A percentile compares a stretch with the other conserved stretches of the same genome.
phyloP scores from a whole-genome alignment of 2,329 filamentous ascomycete species.

The Aspergillus spinulosporus region DNA sequence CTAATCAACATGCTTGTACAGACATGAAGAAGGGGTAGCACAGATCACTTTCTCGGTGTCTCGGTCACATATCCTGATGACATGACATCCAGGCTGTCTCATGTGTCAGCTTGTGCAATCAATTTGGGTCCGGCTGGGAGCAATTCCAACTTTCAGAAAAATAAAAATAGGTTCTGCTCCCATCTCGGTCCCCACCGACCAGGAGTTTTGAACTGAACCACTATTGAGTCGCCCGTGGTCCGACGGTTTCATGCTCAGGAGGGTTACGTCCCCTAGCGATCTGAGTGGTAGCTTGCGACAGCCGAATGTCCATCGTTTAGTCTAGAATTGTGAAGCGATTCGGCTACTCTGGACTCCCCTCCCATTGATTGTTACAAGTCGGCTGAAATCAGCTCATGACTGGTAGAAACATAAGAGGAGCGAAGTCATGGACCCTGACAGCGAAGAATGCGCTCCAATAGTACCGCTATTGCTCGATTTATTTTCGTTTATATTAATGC shows the following conservation, averaged over 20 bases:
- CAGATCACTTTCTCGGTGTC: not conserved
- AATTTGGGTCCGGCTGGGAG: not conserved
- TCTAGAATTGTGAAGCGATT: conserved; percentile 2
- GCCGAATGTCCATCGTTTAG: conserved; percentile 2
- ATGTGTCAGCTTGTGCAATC: not conserved
- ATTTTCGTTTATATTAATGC: conserved; percentile 11
- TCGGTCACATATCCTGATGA: not conserved
- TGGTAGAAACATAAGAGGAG: not conserved
- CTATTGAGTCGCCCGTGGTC: not conserved
- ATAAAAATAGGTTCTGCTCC: conserved; percentile 2
- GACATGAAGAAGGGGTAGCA: not conserved
- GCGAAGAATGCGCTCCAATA: no score
- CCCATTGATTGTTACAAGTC: no score
- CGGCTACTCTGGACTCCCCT: not conserved
- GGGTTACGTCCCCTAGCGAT: not conserved
- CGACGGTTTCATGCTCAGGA: conserved; percentile 10
- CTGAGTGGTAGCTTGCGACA: not conserved
- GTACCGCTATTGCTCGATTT: not conserved
- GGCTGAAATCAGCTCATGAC: not conserved
- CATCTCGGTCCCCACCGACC: not conserved
- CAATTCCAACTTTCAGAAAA: not conserved
- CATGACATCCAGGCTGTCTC: not conserved
- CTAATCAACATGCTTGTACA: not conserved
- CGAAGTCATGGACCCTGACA: not conserved
- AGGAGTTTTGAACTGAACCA: conserved; percentile 3